A percentile compares a stretch with the other conserved stretches of the same genome.
These are phyloP conservation scores for Teratosphaeria destructans DNA, from an alignment of 2,329 filamentous ascomycete genomes.

Conservation along the genomic window DNA sequence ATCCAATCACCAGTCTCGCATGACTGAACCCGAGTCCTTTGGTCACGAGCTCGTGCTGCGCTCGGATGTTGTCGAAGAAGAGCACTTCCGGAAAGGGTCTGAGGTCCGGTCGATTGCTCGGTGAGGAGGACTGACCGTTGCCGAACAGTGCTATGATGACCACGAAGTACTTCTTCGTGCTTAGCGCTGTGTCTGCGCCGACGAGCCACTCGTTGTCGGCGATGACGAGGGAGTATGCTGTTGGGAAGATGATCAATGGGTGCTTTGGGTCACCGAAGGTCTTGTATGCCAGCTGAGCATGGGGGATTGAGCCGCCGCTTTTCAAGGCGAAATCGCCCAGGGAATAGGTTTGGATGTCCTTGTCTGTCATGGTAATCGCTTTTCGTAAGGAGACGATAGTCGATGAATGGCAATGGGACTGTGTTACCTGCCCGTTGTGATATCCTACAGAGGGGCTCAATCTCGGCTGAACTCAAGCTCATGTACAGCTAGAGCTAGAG, in stretches of 20 bases:
- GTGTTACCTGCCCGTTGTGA: background rate
- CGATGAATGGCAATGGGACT: background rate
- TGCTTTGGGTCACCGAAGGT: conserved; percentile 54
- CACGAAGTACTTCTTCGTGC: conserved; percentile 56
- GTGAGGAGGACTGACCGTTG: conserved; percentile 57
- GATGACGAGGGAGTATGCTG: conserved; percentile 63
- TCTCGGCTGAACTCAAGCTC: background rate
- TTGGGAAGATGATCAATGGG: conserved; percentile 64
- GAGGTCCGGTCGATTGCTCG: conserved; percentile 44
- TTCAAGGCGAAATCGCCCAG: conserved; percentile 43
- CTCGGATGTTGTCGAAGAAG: conserved; percentile 60
- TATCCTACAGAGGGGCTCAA: background rate
- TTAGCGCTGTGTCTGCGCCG: conserved; percentile 53
- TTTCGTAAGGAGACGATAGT: background rate
- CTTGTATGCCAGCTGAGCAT: conserved; percentile 66
- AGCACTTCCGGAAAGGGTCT: conserved; percentile 52
- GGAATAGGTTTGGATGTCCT: conserved; percentile 28
- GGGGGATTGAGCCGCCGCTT: conserved; percentile 49
- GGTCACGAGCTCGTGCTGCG: conserved; percentile 57
- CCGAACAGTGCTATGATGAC: conserved; percentile 60
- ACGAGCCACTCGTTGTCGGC: conserved; percentile 67
- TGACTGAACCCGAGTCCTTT: conserved; percentile 51
- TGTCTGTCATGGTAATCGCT: background rate
- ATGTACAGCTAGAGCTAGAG: too few species aligned
- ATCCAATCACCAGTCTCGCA: conserved; percentile 53